Base-by-base conservation (phyloP, 768 basidiomycete genomes). In the Kwoniella mangroviensis region DNA sequence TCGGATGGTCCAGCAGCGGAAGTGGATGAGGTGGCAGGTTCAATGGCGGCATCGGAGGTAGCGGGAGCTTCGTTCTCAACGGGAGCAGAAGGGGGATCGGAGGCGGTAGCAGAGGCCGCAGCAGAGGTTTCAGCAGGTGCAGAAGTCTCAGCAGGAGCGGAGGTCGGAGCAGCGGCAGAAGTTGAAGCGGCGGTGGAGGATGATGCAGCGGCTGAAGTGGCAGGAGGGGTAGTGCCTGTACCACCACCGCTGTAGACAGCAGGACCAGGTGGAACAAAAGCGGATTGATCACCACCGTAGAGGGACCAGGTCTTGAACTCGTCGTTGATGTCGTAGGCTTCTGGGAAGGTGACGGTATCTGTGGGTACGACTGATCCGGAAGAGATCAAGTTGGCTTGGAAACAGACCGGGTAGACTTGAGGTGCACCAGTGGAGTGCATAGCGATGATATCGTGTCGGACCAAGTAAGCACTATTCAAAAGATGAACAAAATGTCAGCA, bases 331-430 rank as follows among this genome's bases (percentile, higher is more conserved):
- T 26, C n/a, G 67, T 72, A 72, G 40, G 63, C 67, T 10, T 22
- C 71, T 28, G 71, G 71, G 71, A 72, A 72, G n/a, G 67, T 68
- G 28, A 53, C 60, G 12, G 67, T 68, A 40, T 57, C 67, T 34
- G 67, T 49, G 1, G 71, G 71, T 7, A 63, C 61, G 51, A 42
- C 66, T 6, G 66, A 68, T 12, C 71, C 71, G 63, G 71, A 68
- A 3, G 66, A 68, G 13, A 56, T 65, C 40, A 68, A 53, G 54
- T 68, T 65, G 63, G 62, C 57, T 24, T 72, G 67, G 67, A 72
- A 68, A 63, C 67, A 68, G 51, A 60, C 42, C 34, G 71, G 71
- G 67, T 72, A 72, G 41, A 72, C 67, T 53, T 72, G 71, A 42
- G 71, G 71, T 12, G 21, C 63, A 45, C 71, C 71, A 40, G 57